Conservation (phyloP, 192 early-diverging fungal species). For the Umbelopsis sp. region DNA sequence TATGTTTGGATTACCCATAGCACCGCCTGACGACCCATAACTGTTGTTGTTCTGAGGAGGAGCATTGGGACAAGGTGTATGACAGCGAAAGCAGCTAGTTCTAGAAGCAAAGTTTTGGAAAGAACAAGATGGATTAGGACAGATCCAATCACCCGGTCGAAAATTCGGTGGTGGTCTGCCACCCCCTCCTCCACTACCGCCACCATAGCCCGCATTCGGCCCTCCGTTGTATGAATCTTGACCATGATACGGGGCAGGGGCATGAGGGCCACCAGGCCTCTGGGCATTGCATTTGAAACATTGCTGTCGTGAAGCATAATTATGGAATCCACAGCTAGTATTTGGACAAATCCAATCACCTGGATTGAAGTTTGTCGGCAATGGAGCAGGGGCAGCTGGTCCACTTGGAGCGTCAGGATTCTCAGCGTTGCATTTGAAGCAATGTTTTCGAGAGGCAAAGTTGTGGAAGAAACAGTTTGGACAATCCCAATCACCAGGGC, state of each 20-base stretch:
- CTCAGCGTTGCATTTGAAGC: constrained; percentile 68
- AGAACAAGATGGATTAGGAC: constrained; percentile 61
- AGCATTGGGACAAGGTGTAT: constrained; percentile 42
- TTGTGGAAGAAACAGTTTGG: constrained; percentile 71
- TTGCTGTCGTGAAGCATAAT: constrained; percentile 62
- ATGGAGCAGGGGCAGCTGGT: constrained; percentile 30
- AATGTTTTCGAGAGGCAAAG: constrained; percentile 65
- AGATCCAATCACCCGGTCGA: constrained; percentile 77
- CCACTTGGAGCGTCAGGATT: constrained; percentile 47
- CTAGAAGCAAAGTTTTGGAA: constrained; percentile 84
- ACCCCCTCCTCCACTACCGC: constrained; percentile 16
- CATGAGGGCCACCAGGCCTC: constrained; percentile 41
- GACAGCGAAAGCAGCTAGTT: constrained; percentile 66
- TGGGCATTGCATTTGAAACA: constrained; percentile 55
- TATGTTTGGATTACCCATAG: background rate
- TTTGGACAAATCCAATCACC: constrained; percentile 70
- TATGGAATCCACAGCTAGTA: constrained; percentile 60
- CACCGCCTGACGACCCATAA: constrained; percentile 6
- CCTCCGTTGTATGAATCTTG: constrained; percentile 32
- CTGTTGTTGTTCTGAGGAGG: constrained; percentile 16
- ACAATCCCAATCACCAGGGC: constrained; percentile 80
- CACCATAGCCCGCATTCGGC: constrained; percentile 25
- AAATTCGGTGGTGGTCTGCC: constrained; percentile 36
- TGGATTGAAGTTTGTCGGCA: constrained; percentile 52
- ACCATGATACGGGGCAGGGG: constrained; percentile 37